Percentiles rank a stretch among this genome's conserved stretches.
Evolutionary conservation across 208 protist species (phyloP).

Genomic region (Wallacemonas sp.): DNA sequence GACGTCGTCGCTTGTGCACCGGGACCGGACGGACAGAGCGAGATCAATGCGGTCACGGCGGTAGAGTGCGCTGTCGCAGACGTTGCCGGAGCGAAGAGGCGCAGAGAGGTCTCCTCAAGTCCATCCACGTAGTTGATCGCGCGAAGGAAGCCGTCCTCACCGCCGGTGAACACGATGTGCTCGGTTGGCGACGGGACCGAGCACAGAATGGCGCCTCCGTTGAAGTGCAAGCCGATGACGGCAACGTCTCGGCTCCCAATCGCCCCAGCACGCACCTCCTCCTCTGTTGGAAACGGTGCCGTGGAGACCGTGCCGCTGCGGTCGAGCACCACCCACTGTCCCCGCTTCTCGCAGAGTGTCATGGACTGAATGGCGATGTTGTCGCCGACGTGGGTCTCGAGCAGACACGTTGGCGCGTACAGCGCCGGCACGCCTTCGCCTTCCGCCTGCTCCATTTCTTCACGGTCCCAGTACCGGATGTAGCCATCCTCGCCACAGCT

Average conservation of each 20-base stretch:
- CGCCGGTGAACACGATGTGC: conserved; percentile 85
- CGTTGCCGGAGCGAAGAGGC: background rate
- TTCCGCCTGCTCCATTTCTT: conserved; percentile 92
- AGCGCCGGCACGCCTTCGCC: conserved; percentile 74
- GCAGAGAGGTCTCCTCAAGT: conserved; percentile 18
- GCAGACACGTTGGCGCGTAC: conserved; percentile 78
- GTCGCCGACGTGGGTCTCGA: conserved; percentile 57
- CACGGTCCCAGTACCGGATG: conserved; percentile 94
- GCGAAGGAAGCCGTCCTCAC: conserved; percentile 92
- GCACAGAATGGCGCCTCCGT: conserved; percentile 89
- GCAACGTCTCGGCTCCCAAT: background rate
- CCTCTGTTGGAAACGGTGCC: conserved; percentile 28
- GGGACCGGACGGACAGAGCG: background rate
- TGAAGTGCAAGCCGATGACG: conserved; percentile 59
- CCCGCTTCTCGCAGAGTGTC: conserved; percentile 32
- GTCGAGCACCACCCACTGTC: conserved; percentile 89
- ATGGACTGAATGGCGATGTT: conserved; percentile 68
- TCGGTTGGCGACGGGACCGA: conserved; percentile 72
- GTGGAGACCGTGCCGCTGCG: conserved; percentile 50
- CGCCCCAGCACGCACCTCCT: conserved; percentile 18
- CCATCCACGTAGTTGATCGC: conserved; percentile 89
- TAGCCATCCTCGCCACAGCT: conserved; percentile 96
- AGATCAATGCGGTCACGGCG: background rate
- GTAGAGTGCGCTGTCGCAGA: background rate
- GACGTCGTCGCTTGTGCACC: conserved; percentile 2